Base-by-base conservation (phyloP, 345 rosid species). In the Populus tremula region DNA sequence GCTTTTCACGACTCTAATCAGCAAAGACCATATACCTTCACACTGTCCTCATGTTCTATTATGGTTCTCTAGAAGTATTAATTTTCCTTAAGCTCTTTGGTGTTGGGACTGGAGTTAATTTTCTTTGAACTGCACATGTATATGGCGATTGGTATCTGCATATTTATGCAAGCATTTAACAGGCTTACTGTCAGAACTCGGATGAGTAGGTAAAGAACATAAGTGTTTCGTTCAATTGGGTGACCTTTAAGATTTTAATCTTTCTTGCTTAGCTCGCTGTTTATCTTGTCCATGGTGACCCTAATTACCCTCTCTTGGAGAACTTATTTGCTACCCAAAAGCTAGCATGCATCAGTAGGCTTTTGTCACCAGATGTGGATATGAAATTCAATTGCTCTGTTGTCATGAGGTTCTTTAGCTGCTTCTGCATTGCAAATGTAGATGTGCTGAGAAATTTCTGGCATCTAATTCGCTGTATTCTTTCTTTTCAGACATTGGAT, bases 401-500 rank as follows among this genome's bases (percentile, higher is more conserved):
- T 61, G 11, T 14, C 63, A 20, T 39, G n/a, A 38, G 36, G 33
- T 23, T 59, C 76, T 23, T n/a, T 43, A 73, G 69, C 56, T 61
- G 14, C 49, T 38, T 72, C 11, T 39, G 18, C 12, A 25, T 23
- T 16, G 63, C 23, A 16, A 43, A 23, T 23, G 21, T 5, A 38
- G 21, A 47, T 21, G 20, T 69, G 73, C 33, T 23, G n/a, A 29
- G 59, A 31, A 54, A 38, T 56, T 1, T 11, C 43, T 70, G 64
- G 70, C 11, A 23, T 21, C 43, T 56, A 25, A 16, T 59, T 17
- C 0, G 50, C 47, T 27, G 50, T 36, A 9, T 18, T 63, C 6
- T 8, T 45, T 27, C 50, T 69, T 25, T 38, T 45, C 83, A 96
- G 99, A 94, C 97, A 47, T 77, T 96, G 90, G 99, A 94, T 74